phyloP scores from a whole-genome alignment of 2,329 filamentous ascomycete genomes.

The Pseudogymnoascus sp. region DNA sequence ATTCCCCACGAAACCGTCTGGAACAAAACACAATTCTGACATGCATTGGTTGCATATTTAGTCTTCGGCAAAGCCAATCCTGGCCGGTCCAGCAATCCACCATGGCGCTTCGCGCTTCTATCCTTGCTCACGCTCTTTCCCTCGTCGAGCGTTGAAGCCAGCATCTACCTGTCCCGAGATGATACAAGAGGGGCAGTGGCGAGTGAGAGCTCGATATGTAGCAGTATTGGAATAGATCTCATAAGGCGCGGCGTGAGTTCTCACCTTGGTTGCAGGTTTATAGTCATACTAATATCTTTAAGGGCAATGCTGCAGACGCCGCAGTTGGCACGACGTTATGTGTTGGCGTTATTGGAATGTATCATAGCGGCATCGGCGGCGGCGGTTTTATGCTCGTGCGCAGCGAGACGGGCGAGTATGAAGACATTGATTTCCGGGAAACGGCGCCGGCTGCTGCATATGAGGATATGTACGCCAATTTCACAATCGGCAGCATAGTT shows the following conservation, averaged over 20 bases:
- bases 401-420: conserved; percentile 63
- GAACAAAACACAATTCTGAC: background rate
- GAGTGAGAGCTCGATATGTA: conserved; percentile 45
- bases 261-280: background rate
- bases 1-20: background rate
- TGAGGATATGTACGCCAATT: conserved; percentile 76
- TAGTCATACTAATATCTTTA: conserved; percentile 16
- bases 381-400: conserved; percentile 86
- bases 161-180: conserved; percentile 19
- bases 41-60: background rate
- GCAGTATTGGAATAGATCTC: conserved; percentile 42
- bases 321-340: conserved; percentile 68
- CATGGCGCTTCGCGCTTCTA: conserved; percentile 4
- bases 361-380: conserved; percentile 76
- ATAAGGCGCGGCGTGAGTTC: conserved; percentile 38
- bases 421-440: conserved; percentile 85
- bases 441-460: conserved; percentile 73
- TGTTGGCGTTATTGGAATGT: conserved; percentile 68
- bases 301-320: conserved; percentile 69
- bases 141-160: conserved; percentile 35
- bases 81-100: background rate
- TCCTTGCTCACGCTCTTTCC: conserved; percentile 35
- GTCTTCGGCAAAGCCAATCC: background rate
- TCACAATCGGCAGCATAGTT: conserved; percentile 56
- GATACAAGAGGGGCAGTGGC: conserved; percentile 39